These are phyloP conservation scores for Lipomyces sp. DNA, from an alignment of 805 yeast species.

Conservation along the genomic window DNA sequence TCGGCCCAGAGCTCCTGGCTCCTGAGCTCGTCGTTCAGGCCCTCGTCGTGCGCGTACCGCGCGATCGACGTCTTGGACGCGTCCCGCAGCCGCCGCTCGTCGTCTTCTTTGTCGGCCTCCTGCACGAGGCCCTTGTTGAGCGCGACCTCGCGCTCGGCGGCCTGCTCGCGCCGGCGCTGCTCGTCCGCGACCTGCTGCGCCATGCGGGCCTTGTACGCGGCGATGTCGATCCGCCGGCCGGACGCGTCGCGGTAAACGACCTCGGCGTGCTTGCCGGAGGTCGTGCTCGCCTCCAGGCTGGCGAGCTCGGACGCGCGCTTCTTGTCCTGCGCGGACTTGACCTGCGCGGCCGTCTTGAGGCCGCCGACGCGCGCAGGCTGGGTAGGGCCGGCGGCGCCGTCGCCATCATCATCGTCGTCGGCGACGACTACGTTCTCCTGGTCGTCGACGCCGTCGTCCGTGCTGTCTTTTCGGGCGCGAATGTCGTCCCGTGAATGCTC, in stretches of 20 bases:
- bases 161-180: slow-evolving; percentile 25
- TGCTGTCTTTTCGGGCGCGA: not conserved
- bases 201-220: slow-evolving; percentile 35
- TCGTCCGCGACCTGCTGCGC: slow-evolving; percentile 32
- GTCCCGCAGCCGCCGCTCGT: slow-evolving; percentile 37
- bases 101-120: slow-evolving; percentile 40
- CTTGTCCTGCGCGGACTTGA: slow-evolving; percentile 40
- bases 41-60: slow-evolving; percentile 42
- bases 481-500: not conserved
- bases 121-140: slow-evolving; percentile 44
- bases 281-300: slow-evolving; percentile 11
- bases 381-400: not conserved
- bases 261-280: slow-evolving; percentile 29
- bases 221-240: slow-evolving; percentile 53
- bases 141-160: slow-evolving; percentile 32
- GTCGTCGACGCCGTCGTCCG: not conserved
- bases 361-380: slow-evolving; percentile 38
- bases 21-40: slow-evolving; percentile 39
- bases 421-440: not conserved
- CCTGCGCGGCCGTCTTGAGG: slow-evolving; percentile 47
- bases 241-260: slow-evolving; percentile 60
- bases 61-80: slow-evolving; percentile 34
- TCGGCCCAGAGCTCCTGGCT: slow-evolving; percentile 51
- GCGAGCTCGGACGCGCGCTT: slow-evolving; percentile 35
- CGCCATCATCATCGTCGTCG: slow-evolving; percentile 3